These are phyloP conservation scores for Nakazawaea ernobii DNA, from an alignment of 805 yeast species.

Conservation along the genomic window DNA sequence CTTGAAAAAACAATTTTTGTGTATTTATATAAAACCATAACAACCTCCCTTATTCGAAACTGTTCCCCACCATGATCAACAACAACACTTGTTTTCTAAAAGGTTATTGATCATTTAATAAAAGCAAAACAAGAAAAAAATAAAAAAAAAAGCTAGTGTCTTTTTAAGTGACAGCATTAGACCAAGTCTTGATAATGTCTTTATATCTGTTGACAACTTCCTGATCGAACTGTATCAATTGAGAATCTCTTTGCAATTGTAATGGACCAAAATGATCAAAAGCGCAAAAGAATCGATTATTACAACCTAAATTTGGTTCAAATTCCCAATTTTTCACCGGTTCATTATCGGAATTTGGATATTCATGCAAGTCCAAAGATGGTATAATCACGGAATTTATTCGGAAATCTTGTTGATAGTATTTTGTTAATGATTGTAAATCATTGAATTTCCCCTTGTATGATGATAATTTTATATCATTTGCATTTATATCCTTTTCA, in stretches of 20 bases:
- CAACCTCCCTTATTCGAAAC: too few species aligned
- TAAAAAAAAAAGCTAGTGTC: too few species aligned
- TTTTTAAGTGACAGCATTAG: too few species aligned
- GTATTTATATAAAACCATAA: too few species aligned
- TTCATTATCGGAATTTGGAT: constrained; percentile 1
- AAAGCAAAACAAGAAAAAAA: too few species aligned
- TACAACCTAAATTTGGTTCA: constrained; percentile 3
- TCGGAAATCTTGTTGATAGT: constrained; percentile 18
- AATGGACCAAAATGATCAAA: constrained; percentile 9
- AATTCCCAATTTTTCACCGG: constrained; percentile 9
- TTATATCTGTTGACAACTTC: neutral
- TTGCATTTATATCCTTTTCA: constrained; percentile 23
- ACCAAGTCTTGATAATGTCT: neutral
- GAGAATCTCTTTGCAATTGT: neutral
- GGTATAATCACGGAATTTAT: constrained; percentile 25
- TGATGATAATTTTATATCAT: constrained; percentile 2
- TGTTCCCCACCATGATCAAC: too few species aligned
- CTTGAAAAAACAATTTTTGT: too few species aligned
- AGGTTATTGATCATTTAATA: too few species aligned
- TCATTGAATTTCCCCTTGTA: constrained; percentile 19
- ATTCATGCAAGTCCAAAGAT: constrained; percentile 14
- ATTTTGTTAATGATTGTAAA: constrained; percentile 18
- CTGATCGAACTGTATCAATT: neutral
- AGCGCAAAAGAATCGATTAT: constrained; percentile 5
- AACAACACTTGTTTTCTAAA: too few species aligned